Conservation (phyloP, 2,329 filamentous ascomycete species). For the Ophiostoma sp. region DNA sequence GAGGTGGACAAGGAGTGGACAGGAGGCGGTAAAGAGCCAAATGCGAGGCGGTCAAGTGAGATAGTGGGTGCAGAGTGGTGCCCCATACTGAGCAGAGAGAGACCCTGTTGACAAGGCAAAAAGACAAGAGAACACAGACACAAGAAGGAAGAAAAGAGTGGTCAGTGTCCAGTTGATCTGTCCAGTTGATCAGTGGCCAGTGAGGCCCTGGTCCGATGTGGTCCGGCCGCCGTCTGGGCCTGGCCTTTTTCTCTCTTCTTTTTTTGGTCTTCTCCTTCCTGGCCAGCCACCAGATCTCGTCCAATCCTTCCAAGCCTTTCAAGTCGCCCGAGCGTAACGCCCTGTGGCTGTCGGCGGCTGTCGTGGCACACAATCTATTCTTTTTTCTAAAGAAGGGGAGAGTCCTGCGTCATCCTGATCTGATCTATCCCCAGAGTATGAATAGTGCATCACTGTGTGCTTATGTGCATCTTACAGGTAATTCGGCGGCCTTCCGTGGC, state of each 20-base stretch:
- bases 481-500: neutral
- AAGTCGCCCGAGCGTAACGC: slow-evolving; percentile 3
- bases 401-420: neutral
- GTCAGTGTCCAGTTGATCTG: neutral
- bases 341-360: neutral
- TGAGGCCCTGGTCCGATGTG: neutral
- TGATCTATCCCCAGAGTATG: neutral
- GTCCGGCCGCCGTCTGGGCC: neutral
- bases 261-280: neutral
- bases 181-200: neutral
- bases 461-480: neutral
- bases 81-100: neutral
- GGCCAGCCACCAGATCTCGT: neutral
- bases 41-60: slow-evolving; percentile 10
- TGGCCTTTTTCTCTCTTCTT: neutral
- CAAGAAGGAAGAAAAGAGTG: neutral
- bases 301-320: neutral
- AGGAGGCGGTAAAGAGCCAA: neutral
- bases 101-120: neutral
- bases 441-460: neutral
- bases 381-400: neutral
- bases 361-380: neutral
- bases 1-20: neutral
- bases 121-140: neutral
- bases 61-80: neutral